Base-by-base conservation (phyloP, 31 red algal species). In the Odonthalia washingtoniensis region DNA sequence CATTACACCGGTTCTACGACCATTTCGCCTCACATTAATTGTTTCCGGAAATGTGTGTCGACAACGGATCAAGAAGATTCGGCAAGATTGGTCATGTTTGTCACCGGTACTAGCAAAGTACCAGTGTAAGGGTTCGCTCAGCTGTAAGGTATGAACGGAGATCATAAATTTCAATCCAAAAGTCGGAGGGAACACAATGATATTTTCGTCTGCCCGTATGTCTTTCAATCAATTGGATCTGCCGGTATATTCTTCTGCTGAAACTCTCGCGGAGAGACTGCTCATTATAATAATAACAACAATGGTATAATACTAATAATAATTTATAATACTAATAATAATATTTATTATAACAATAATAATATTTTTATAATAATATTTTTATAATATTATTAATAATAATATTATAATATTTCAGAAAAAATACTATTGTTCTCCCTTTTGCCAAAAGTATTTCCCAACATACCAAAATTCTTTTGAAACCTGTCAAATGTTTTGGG, bases 211-310 rank as follows among this genome's bases (percentile, higher is more conserved):
- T 32, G 95, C 94, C 26, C 97, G 96, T 74, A 99, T 94, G 14
- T 99, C 94, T 76, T 99, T 99, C 79, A 99, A 99, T 76, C 92
- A 95, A 65, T 83, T 99, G 33, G 97, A 99, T 84, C 67, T 99
- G 37, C 97, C 97, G 5, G 92, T 96, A 78, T 99, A 99, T 83
- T 78, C 73, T 32, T 60, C 46, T 31, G 78, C 80, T 45, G 97
- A 96, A 28, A 87, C 88, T 35, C 45, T 99, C 0, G 78, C n/a
- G n/a, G n/a, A n/a, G n/a, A n/a, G n/a, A n/a, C n/a, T n/a, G n/a
- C n/a, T n/a, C n/a, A n/a, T n/a, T n/a, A n/a, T n/a, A n/a, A n/a
- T n/a, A n/a, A n/a, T n/a, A n/a, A n/a, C n/a, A n/a, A n/a, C n/a
- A n/a, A n/a, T n/a, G n/a, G n/a, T n/a, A n/a, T n/a, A n/a, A n/a